phyloP scores from a whole-genome alignment of 768 basidiomycete genomes.

The Tricholoma terreum region DNA sequence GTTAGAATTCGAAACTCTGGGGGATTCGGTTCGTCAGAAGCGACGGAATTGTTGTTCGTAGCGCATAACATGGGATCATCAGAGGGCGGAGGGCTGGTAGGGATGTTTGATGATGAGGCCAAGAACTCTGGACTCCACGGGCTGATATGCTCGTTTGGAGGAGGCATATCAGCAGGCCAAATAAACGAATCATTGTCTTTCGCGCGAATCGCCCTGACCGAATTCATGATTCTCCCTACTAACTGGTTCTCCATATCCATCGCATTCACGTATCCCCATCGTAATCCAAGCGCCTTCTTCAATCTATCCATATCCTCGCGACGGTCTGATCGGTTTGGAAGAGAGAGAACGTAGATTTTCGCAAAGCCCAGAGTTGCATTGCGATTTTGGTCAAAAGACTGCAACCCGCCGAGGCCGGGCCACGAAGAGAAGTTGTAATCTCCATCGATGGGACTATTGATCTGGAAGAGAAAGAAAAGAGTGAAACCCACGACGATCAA shows the following conservation, averaged over 20 bases:
- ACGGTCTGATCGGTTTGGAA: constrained; percentile 53
- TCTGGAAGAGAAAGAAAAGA: constrained; percentile 2
- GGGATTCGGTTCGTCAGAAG: constrained; percentile 31
- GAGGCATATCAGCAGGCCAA: constrained; percentile 24
- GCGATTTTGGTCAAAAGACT: neutral
- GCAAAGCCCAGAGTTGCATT: constrained; percentile 35
- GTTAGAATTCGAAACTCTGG: constrained; percentile 53
- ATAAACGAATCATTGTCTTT: neutral
- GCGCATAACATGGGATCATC: too few relatives aligned
- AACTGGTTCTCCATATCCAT: constrained; percentile 35
- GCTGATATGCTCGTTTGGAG: constrained; percentile 20
- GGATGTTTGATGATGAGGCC: neutral
- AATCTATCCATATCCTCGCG: constrained; percentile 56
- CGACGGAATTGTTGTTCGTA: constrained; percentile 32
- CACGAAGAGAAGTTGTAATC: neutral
- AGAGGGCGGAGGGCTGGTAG: neutral
- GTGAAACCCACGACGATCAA: neutral
- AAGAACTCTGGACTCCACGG: constrained; percentile 24
- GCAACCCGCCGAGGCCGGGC: neutral
- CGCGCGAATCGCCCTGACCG: constrained; percentile 36
- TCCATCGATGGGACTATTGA: neutral
- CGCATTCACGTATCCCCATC: constrained; percentile 57
- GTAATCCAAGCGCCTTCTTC: constrained; percentile 40
- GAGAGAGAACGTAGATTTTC: constrained; percentile 56
- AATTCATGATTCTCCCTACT: constrained; percentile 39